These are phyloP conservation scores for Pichia eremophila DNA, from an alignment of 805 yeast genomes.

Conservation along the genomic window DNA sequence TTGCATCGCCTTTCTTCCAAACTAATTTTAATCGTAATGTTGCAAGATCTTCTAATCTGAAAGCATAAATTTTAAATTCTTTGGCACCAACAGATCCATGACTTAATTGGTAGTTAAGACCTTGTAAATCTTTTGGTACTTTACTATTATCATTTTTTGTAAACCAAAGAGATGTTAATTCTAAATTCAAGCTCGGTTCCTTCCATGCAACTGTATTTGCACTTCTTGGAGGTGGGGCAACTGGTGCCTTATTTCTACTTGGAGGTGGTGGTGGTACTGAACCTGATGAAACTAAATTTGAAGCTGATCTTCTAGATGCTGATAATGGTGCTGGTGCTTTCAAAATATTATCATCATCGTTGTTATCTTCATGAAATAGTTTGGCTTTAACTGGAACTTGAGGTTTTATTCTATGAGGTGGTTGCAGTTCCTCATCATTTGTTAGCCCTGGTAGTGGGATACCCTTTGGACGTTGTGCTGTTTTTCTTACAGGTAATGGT, in stretches of 20 bases:
- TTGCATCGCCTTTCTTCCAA: constrained; percentile 29
- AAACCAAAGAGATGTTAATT: constrained; percentile 40
- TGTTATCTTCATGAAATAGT: no score
- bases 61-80: constrained; percentile 26
- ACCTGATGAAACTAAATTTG: constrained; percentile 7
- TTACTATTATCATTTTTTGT: constrained; percentile 19
- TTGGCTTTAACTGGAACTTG: constrained; percentile 5
- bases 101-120: constrained; percentile 27
- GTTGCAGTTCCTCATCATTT: not conserved
- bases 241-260: constrained; percentile 14
- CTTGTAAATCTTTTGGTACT: constrained; percentile 32
- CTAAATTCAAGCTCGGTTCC: constrained; percentile 32
- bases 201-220: constrained; percentile 14
- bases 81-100: constrained; percentile 22
- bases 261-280: constrained; percentile 9
- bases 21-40: constrained; percentile 26
- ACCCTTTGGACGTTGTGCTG: constrained; percentile 1
- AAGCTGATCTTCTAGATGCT: not conserved
- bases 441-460: constrained; percentile 5
- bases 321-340: constrained; percentile 6
- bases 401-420: constrained; percentile 7
- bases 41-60: constrained; percentile 36
- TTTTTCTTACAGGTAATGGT: constrained; percentile 17
- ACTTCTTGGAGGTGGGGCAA: constrained; percentile 29
- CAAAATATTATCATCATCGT: no score